Evolutionary conservation across 345 rosid genomes (phyloP).

Genomic region (Brassica juncea): DNA sequence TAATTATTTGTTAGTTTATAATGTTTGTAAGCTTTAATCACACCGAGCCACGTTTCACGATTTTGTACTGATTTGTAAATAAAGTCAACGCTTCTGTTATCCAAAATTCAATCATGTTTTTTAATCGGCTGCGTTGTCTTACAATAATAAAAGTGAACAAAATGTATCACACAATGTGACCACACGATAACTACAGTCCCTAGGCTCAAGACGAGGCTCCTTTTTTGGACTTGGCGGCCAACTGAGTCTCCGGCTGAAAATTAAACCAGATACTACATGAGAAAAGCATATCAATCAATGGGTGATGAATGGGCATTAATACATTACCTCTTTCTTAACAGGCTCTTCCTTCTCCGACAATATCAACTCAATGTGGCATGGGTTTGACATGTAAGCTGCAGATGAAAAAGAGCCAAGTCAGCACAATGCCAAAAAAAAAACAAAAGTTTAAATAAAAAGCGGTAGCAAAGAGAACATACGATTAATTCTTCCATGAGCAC

Average conservation of each 20-base stretch:
- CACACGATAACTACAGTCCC: background rate
- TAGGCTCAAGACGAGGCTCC: slow-evolving; percentile 25
- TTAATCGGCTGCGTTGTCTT: slow-evolving; percentile 7
- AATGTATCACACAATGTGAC: background rate
- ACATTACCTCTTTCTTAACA: slow-evolving; percentile 63
- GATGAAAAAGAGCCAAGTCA: background rate
- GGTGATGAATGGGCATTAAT: background rate
- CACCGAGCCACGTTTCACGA: background rate
- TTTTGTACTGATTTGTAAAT: background rate
- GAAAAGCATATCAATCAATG: background rate
- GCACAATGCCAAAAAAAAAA: background rate
- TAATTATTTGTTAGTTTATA: too few species aligned
- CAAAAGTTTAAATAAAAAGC: background rate
- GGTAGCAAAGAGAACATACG: slow-evolving; percentile 42
- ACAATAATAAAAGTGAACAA: slow-evolving; percentile 2
- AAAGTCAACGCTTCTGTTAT: background rate
- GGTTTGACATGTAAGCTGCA: slow-evolving; percentile 78
- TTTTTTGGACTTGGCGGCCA: slow-evolving; percentile 78
- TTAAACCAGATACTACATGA: background rate
- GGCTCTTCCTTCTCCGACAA: slow-evolving; percentile 74
- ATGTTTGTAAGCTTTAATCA: background rate
- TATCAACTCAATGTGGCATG: slow-evolving; percentile 68
- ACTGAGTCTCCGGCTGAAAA: slow-evolving; percentile 81
- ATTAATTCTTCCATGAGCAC: slow-evolving; percentile 81
- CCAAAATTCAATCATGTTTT: background rate